phyloP scores from a whole-genome alignment of 75 land plant genomes.

The Adiantum capillusveneris region DNA sequence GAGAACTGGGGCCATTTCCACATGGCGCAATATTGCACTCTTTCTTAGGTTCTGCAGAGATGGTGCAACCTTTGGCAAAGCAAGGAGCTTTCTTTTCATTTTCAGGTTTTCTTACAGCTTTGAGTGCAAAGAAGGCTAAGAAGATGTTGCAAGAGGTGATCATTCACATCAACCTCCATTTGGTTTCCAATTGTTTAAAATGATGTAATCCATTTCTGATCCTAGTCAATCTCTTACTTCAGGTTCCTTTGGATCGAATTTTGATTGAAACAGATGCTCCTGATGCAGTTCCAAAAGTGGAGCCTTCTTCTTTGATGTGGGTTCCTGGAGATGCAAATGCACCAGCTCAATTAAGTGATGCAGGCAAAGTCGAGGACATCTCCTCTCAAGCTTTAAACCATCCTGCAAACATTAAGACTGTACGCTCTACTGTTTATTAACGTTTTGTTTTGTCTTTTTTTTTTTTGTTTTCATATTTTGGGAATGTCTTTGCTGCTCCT shows the following conservation, averaged over 20 bases:
- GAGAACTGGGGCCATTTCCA: slow-evolving; percentile 78
- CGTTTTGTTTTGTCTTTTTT: too few species aligned
- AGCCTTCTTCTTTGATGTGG: slow-evolving; percentile 23
- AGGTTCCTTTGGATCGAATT: slow-evolving; percentile 65
- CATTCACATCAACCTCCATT: not conserved
- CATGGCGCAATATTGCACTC: slow-evolving; percentile 91
- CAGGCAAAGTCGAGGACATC: slow-evolving; percentile 1
- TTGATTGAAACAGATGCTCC: slow-evolving; percentile 88
- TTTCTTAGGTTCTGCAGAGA: slow-evolving; percentile 75
- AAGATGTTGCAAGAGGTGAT: slow-evolving; percentile 50
- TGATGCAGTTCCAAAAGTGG: slow-evolving; percentile 54
- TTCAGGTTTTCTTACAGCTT: slow-evolving; percentile 68
- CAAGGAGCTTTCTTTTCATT: slow-evolving; percentile 89
- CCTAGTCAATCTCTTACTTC: not conserved
- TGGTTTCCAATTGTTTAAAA: not conserved
- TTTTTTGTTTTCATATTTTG: too few species aligned
- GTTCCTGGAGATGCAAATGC: slow-evolving; percentile 45
- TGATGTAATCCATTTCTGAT: too few species aligned
- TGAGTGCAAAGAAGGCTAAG: slow-evolving; percentile 66
- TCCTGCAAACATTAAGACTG: slow-evolving; percentile 79
- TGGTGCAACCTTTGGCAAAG: slow-evolving; percentile 68
- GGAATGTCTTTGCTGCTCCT: too few species aligned
- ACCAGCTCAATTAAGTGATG: slow-evolving; percentile 7
- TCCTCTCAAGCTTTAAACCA: slow-evolving; percentile 61
- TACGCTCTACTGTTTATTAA: too few species aligned